Base-by-base conservation (phyloP, 106 monocot genomes). In the Triglochin maritima region DNA sequence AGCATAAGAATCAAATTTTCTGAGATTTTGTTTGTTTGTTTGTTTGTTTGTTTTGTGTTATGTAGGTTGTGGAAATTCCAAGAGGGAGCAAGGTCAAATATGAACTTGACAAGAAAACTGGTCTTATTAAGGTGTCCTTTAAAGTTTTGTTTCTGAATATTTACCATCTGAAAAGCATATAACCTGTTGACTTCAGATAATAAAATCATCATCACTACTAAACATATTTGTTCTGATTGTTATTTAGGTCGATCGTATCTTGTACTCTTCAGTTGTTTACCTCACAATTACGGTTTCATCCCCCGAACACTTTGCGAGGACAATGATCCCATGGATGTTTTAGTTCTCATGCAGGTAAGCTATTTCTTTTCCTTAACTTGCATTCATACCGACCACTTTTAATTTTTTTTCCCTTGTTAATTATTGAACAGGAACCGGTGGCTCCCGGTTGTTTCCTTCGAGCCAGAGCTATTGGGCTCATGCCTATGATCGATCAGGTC, bases 371-470 rank as follows among this genome's bases (percentile, higher is more conserved):
- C 16, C 16, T 5, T 13, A 13, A 14, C 14, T 59, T 59, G 6
- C 16, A 13, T 59, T 5, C 10, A 5, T 12, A 15, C 16, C 16
- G 16, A 59, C 16, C 16, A 13, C 14, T 13, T 15, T 59, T 59
- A 5, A 12, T 5, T 59, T 5, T 59, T 12, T 14, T 13, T 17
- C 11, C 0, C 59, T 11, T 12, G 29, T 59, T 13, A 12, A 5
- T 17, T 64, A 5, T 74, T 73, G 9, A 64, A 52, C 71, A 83
- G 83, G 87, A 87, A 65, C 87, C 87, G 5, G 76, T 87, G 67
- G 56, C 81, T 70, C 83, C 87, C 58, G 83, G 83, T 54, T 83
- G 81, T 74, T 87, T 87, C 41, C 87, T 87, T 57, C 72, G 83
- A 50, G 87, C 83, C 47, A 80, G 72, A 48, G 76, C 29, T 29